A percentile compares a stretch with the other conserved stretches of the same genome.
Conservation (phyloP, 805 yeast species). For the Suhomyces vadensis region DNA sequence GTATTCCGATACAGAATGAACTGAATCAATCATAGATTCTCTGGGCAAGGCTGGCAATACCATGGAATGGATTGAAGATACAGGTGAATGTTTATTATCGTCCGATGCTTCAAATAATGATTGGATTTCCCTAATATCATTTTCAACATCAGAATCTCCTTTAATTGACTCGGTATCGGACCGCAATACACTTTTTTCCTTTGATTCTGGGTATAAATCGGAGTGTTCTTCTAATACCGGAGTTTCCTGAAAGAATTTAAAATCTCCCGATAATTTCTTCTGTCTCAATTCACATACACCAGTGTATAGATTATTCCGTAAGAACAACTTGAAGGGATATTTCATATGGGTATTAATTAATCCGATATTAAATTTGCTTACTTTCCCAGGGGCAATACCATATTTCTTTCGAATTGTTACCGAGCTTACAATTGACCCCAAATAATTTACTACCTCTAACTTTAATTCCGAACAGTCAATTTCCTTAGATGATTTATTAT, state of each 20-base stretch:
- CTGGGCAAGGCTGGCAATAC: slow-evolving; percentile 33
- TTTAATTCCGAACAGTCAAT: slow-evolving; percentile 33
- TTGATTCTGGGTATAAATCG: background rate
- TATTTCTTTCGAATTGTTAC: slow-evolving; percentile 32
- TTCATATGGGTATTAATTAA: slow-evolving; percentile 33
- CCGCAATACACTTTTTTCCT: background rate
- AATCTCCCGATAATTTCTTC: slow-evolving; percentile 24
- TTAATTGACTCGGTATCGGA: slow-evolving; percentile 5
- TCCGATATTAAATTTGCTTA: slow-evolving; percentile 35
- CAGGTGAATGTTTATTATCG: background rate
- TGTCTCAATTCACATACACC: slow-evolving; percentile 25
- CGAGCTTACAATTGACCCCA: slow-evolving; percentile 25
- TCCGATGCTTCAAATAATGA: background rate
- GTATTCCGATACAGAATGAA: slow-evolving; percentile 18
- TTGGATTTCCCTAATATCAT: background rate
- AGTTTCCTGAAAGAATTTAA: slow-evolving; percentile 13
- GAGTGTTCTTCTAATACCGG: background rate
- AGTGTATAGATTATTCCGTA: slow-evolving; percentile 20
- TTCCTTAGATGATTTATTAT: slow-evolving; percentile 25
- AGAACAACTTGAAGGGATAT: slow-evolving; percentile 32
- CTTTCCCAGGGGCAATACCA: slow-evolving; percentile 33
- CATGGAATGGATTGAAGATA: slow-evolving; percentile 27
- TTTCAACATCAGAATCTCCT: background rate
- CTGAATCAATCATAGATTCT: slow-evolving; percentile 21
- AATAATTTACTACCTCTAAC: slow-evolving; percentile 32